phyloP scores from a whole-genome alignment of 176 grass and related monocot genomes.

The Triticum turgidum region DNA sequence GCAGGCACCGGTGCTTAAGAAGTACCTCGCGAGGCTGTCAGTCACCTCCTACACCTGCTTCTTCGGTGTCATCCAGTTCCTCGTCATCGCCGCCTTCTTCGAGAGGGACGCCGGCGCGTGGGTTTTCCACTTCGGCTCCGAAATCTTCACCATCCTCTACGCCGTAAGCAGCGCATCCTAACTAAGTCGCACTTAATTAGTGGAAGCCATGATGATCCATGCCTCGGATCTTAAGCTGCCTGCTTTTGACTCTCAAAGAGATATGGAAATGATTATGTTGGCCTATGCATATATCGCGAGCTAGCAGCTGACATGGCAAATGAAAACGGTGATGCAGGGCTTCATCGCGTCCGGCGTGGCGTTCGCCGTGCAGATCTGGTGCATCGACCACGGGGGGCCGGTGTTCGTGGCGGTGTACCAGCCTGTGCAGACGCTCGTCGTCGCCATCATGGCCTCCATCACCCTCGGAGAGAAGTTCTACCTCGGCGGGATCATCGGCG shows the following conservation, averaged over 20 bases:
- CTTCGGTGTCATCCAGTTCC: slow-evolving; percentile 97
- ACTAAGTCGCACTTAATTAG: too few species aligned
- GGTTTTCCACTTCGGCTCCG: slow-evolving; percentile 86
- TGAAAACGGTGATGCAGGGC: slow-evolving; percentile 51
- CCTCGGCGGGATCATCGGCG: slow-evolving; percentile 73
- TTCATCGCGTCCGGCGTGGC: slow-evolving; percentile 94
- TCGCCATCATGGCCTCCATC: slow-evolving; percentile 82
- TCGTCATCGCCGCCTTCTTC: slow-evolving; percentile 94
- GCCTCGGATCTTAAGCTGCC: not conserved
- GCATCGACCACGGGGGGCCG: slow-evolving; percentile 86
- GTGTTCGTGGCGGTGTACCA: slow-evolving; percentile 99
- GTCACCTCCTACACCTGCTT: slow-evolving; percentile 99
- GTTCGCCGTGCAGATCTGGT: slow-evolving; percentile 99
- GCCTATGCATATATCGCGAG: not conserved
- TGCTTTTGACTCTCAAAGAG: not conserved
- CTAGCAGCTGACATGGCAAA: not conserved
- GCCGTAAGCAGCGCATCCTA: slow-evolving; percentile 42
- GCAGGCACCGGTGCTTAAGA: slow-evolving; percentile 91
- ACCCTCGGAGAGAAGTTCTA: slow-evolving; percentile 23
- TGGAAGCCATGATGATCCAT: not conserved
- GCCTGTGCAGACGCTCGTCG: slow-evolving; percentile 92
- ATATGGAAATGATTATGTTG: not conserved
- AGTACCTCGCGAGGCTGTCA: slow-evolving; percentile 85
- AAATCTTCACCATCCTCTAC: slow-evolving; percentile 96
- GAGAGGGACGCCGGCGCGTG: slow-evolving; percentile 84